Percentiles rank a stretch among this genome's conserved stretches.
Conservation (phyloP, 768 basidiomycete genomes). For the Lanmaoa rubissima region DNA sequence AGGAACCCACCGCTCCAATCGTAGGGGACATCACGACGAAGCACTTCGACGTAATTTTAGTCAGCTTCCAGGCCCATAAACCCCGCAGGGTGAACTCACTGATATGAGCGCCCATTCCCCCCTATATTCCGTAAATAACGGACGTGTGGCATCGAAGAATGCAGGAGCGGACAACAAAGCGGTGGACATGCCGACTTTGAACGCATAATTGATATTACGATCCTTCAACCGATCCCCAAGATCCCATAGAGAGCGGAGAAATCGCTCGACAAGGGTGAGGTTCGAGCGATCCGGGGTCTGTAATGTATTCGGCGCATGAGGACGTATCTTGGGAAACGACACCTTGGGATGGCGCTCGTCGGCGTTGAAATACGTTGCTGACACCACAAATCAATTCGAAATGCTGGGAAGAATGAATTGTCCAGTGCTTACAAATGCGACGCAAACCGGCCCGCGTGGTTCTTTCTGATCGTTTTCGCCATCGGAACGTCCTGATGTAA, state of each 20-base stretch:
- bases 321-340: slow-evolving; percentile 76
- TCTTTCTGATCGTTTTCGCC: slow-evolving; percentile 15
- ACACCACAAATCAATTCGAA: slow-evolving; percentile 4
- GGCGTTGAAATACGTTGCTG: slow-evolving; percentile 56
- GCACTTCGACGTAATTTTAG: slow-evolving; percentile 44
- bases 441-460: slow-evolving; percentile 23
- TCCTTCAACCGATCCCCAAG: slow-evolving; percentile 63
- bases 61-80: slow-evolving; percentile 10
- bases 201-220: slow-evolving; percentile 79
- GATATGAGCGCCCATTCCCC: slow-evolving; percentile 98
- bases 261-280: slow-evolving; percentile 56
- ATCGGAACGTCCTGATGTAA: slow-evolving; percentile 17
- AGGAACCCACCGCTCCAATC: slow-evolving; percentile 68
- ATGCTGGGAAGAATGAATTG: neutral
- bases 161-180: slow-evolving; percentile 85
- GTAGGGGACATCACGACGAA: slow-evolving; percentile 92
- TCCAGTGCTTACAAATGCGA: slow-evolving; percentile 43
- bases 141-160: slow-evolving; percentile 77
- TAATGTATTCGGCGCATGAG: slow-evolving; percentile 83
- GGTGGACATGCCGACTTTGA: slow-evolving; percentile 84
- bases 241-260: slow-evolving; percentile 73
- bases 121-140: slow-evolving; percentile 74
- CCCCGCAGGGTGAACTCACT: slow-evolving; percentile 41
- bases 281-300: slow-evolving; percentile 69
- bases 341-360: slow-evolving; percentile 48